Base-by-base conservation (phyloP, 2,329 filamentous ascomycete species). In the Cercospora sesami region DNA sequence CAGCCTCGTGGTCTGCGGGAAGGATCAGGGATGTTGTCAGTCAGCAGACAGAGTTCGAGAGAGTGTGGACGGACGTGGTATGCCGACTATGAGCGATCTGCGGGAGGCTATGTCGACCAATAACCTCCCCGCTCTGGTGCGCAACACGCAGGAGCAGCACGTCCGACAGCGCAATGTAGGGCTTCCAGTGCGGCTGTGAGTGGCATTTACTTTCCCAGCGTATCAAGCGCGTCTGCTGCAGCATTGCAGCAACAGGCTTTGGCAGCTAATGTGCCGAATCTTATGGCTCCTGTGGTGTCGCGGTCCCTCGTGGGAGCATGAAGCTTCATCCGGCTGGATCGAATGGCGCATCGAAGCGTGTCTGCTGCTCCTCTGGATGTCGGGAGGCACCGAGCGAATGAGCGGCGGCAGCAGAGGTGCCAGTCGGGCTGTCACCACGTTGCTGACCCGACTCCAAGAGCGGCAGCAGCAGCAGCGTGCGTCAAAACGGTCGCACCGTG, bases 41-140 rank as follows among this genome's bases (percentile, higher is more conserved):
- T 68, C 66, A 68, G 66, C 66, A 64, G 30, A 45, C 53, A 64
- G 66, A 64, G 66, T 68, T 64, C 57, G n/a, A 33, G 39, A 26
- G 36, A 14, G 16, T 30, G 31, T 23, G 33, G 42, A 31, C 21
- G 33, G 42, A 31, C 21, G 62, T 68, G 66, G 66, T 60, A 68
- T 31, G 55, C 62, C 57, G 64, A 61, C 33, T 55, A 42, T 58
- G 51, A 9, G 31, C 31, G 55, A 59, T 36, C 55, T 33, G 55
- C 55, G n/a, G 2, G 10, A 23, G 55, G 55, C 55, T 21, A 36
- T 36, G 61, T 39, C 61, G 61, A 55, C 18, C 31, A 64, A 23
- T 39, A 14, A 31, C 33, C 61, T 48, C 61, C 45, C 42, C 53
- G 12, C 23, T 16, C 28, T 26, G 53, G 53, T 9, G 18, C 23